Percentiles rank a stretch among this genome's conserved stretches.
Conservation (phyloP, 1,284 basidiomycete species). For the Fistulina hepatica region DNA sequence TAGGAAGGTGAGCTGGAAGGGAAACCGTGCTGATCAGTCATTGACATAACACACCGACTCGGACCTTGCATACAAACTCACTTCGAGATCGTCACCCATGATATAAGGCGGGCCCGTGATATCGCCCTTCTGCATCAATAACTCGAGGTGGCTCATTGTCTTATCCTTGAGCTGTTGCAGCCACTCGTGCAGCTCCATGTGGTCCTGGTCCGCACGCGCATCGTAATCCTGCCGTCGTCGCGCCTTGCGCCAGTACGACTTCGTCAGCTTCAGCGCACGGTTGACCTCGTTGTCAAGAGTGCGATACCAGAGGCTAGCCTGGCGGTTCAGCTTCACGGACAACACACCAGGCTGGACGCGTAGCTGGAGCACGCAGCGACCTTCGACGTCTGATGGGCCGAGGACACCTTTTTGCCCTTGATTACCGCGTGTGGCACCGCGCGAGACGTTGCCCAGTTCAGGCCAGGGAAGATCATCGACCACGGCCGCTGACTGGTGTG, state of each 20-base stretch:
- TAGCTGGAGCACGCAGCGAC: slow-evolving; percentile 59
- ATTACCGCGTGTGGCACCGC: slow-evolving; percentile 72
- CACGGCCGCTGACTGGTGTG: slow-evolving; percentile 35
- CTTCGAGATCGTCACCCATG: slow-evolving; percentile 68
- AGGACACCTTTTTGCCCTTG: slow-evolving; percentile 72
- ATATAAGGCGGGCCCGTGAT: slow-evolving; percentile 68
- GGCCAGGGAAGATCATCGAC: slow-evolving; percentile 74
- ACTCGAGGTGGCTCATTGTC: slow-evolving; percentile 71
- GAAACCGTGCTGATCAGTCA: too few species aligned
- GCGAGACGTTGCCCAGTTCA: slow-evolving; percentile 70
- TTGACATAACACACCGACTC: too few species aligned
- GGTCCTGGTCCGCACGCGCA: slow-evolving; percentile 69
- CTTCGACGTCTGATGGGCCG: slow-evolving; percentile 54
- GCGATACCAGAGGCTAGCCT: slow-evolving; percentile 71
- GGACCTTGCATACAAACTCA: too few species aligned
- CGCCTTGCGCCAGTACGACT: slow-evolving; percentile 71
- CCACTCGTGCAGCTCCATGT: slow-evolving; percentile 79
- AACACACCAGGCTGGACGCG: slow-evolving; percentile 72
- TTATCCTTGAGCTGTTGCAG: slow-evolving; percentile 75
- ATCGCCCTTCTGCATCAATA: slow-evolving; percentile 75
- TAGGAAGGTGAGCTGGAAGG: slow-evolving; percentile 62
- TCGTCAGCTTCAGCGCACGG: slow-evolving; percentile 66
- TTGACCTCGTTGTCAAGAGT: slow-evolving; percentile 64
- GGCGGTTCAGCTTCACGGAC: slow-evolving; percentile 56
- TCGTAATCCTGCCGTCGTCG: slow-evolving; percentile 72